These are phyloP conservation scores for Mycosphaerella sp. DNA, from an alignment of 2,329 filamentous ascomycete species.

Conservation along the genomic window DNA sequence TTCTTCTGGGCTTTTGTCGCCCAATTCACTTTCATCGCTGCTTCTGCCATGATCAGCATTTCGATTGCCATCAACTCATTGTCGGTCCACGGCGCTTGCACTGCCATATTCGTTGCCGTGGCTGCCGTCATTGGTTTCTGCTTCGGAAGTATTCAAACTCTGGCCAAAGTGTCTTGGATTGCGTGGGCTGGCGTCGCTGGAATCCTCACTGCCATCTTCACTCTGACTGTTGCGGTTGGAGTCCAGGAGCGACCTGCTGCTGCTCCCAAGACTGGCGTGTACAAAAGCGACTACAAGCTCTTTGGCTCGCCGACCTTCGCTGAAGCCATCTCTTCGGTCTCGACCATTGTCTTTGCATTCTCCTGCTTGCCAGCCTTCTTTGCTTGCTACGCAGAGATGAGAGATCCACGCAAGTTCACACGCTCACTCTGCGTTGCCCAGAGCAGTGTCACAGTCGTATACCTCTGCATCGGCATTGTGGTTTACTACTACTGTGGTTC, in stretches of 20 bases:
- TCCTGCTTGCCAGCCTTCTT: slow-evolving; percentile 38
- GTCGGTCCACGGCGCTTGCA: slow-evolving; percentile 32
- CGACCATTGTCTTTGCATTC: slow-evolving; percentile 43
- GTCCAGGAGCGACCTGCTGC: slow-evolving; percentile 33
- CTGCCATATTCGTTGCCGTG: slow-evolving; percentile 38
- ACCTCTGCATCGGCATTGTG: slow-evolving; percentile 37
- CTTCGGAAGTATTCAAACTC: slow-evolving; percentile 34
- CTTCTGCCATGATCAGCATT: slow-evolving; percentile 33
- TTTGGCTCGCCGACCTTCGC: slow-evolving; percentile 35
- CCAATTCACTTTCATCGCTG: slow-evolving; percentile 28
- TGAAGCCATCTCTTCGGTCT: slow-evolving; percentile 55
- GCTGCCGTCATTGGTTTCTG: slow-evolving; percentile 37
- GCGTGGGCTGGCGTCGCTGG: slow-evolving; percentile 33
- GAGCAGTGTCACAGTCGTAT: slow-evolving; percentile 24
- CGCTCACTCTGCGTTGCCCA: slow-evolving; percentile 32
- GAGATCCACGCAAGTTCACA: slow-evolving; percentile 32
- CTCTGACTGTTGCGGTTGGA: slow-evolving; percentile 32
- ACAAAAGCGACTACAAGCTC: slow-evolving; percentile 30
- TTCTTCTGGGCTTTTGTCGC: slow-evolving; percentile 33
- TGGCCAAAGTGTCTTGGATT: slow-evolving; percentile 32
- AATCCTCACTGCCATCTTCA: slow-evolving; percentile 28
- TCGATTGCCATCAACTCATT: slow-evolving; percentile 26
- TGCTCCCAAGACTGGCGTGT: slow-evolving; percentile 27
- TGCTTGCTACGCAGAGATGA: slow-evolving; percentile 38
- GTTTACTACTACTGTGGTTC: slow-evolving; percentile 46